These are phyloP conservation scores for Picochlorum costavermella DNA, from an alignment of 139 green algal genomes.

Conservation along the genomic window DNA sequence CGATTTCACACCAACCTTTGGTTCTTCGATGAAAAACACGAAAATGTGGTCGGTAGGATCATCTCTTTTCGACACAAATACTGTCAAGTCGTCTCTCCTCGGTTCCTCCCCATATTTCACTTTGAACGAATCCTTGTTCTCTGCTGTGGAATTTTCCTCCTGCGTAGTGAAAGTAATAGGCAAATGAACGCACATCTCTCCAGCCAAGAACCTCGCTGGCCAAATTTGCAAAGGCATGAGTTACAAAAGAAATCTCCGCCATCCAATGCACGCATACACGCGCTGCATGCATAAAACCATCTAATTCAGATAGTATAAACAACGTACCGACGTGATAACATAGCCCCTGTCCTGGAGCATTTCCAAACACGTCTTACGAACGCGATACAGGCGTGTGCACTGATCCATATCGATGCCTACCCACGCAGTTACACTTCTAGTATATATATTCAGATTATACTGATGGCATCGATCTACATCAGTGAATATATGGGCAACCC, in stretches of 20 bases:
- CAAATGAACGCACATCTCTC: not conserved
- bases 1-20: constrained; percentile 91
- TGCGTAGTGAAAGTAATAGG: constrained; percentile 17
- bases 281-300: no score
- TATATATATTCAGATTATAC: no score
- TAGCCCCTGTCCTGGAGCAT: constrained; percentile 90
- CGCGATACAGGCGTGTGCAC: constrained; percentile 57
- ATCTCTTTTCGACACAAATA: constrained; percentile 56
- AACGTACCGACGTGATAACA: constrained; percentile 59
- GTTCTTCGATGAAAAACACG: constrained; percentile 91
- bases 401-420: constrained; percentile 49
- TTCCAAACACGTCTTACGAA: constrained; percentile 71
- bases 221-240: no score
- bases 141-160: constrained; percentile 59
- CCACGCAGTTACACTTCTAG: no score
- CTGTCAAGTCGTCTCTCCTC: constrained; percentile 69
- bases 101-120: constrained; percentile 70
- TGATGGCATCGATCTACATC: no score
- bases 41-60: constrained; percentile 73
- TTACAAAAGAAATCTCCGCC: no score
- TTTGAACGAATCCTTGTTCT: constrained; percentile 61
- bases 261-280: no score
- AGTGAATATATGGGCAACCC: no score
- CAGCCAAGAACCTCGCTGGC: not conserved
- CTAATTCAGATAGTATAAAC: not conserved